Conservation (phyloP, 345 rosid genomes). For the Sapria himalayana region DNA sequence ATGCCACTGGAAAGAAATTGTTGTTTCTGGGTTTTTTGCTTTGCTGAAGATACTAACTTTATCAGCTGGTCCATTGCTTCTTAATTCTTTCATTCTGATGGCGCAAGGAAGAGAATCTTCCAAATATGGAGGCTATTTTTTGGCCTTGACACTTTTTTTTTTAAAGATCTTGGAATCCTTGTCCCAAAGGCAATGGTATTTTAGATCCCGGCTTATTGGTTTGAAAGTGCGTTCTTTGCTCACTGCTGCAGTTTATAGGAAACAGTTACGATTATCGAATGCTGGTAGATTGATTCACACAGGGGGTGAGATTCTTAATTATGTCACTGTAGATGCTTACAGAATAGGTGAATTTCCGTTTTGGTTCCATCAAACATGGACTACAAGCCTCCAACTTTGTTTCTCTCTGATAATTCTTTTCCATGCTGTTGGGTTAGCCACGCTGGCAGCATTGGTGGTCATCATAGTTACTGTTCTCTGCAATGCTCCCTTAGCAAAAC, state of each 20-base stretch:
- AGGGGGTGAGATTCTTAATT: constrained; percentile 79
- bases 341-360: constrained; percentile 85
- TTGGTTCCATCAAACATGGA: constrained; percentile 95
- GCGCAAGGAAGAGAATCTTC: constrained; percentile 58
- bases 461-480: constrained; percentile 58
- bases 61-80: constrained; percentile 69
- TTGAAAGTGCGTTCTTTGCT: constrained; percentile 57
- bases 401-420: constrained; percentile 53
- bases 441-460: constrained; percentile 54
- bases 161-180: constrained; percentile 57
- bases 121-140: constrained; percentile 46
- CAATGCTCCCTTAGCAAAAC: constrained; percentile 79
- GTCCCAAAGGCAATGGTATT: constrained; percentile 86
- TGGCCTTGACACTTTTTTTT: constrained; percentile 40
- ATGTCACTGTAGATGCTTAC: constrained; percentile 81
- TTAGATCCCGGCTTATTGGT: constrained; percentile 63
- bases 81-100: constrained; percentile 73
- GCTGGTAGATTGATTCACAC: constrained; percentile 58
- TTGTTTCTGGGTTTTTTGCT: constrained; percentile 70
- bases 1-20: constrained; percentile 51
- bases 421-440: constrained; percentile 71
- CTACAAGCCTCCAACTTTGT: constrained; percentile 67
- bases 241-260: constrained; percentile 63
- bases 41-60: constrained; percentile 47
- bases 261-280: constrained; percentile 63